A percentile compares a stretch with the other conserved stretches of the same genome.
phyloP scores from a whole-genome alignment of 306 rosid genomes.

The Acacia crassicarpa region DNA sequence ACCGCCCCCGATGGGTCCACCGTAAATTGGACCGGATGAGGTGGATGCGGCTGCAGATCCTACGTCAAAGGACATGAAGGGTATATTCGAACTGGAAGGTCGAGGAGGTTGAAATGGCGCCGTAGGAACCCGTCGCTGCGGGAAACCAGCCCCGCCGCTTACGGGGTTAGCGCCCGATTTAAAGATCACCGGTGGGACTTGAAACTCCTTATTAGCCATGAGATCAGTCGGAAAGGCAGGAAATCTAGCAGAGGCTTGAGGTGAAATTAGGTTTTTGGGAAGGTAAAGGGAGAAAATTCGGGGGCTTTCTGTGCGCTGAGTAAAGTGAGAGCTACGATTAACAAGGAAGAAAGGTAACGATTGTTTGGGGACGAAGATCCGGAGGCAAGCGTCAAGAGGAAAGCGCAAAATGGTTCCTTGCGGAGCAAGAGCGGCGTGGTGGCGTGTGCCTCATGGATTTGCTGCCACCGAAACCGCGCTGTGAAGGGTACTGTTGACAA shows the following conservation, averaged over 20 bases:
- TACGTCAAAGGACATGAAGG: slow-evolving; percentile 17
- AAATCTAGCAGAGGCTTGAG: neutral
- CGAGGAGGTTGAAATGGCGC: slow-evolving; percentile 18
- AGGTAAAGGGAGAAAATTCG: neutral
- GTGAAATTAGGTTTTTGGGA: neutral
- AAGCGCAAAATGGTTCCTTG: neutral
- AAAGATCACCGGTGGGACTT: slow-evolving; percentile 15
- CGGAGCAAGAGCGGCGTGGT: neutral
- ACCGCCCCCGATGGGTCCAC: neutral
- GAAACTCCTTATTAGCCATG: slow-evolving; percentile 9
- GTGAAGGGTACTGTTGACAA: neutral
- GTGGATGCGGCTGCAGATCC: slow-evolving; percentile 1
- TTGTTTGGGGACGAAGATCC: neutral
- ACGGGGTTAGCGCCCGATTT: neutral
- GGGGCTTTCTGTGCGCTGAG: neutral
- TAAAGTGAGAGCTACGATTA: neutral
- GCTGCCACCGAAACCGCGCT: neutral
- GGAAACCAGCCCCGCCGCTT: neutral
- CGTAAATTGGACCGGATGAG: slow-evolving; percentile 5
- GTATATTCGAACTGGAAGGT: slow-evolving; percentile 4
- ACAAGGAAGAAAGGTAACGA: neutral
- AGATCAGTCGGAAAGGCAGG: neutral
- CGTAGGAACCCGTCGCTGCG: neutral
- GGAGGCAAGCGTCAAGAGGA: neutral
- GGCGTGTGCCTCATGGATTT: neutral